Base-by-base conservation (phyloP, 495 filamentous ascomycete genomes). In the Penicillium desertorum region DNA sequence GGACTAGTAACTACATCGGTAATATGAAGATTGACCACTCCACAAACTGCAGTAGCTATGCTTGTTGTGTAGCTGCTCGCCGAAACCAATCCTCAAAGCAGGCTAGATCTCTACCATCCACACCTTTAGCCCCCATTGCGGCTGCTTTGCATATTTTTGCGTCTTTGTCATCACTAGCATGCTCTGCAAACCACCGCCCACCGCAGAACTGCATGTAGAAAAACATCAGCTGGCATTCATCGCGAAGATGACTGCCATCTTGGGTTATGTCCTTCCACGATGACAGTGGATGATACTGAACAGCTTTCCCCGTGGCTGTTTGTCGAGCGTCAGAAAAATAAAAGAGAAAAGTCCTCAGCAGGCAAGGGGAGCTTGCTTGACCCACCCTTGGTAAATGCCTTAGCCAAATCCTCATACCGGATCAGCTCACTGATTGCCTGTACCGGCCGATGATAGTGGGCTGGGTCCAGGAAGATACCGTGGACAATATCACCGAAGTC, bases 401-500 rank as follows among this genome's bases (percentile, higher is more conserved):
- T 20, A 43, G 39, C 39, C 39, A 43, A 43, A 43, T 43, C 39
- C 19, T 43, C 39, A 20, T 17, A 43, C 10, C 16, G 19, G 16
- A 43, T 43, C 19, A 20, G 1, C 39, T 19, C 16, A 43, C 48
- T 51, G n/a, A 39, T 39, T 14, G 48, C 48, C 48, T 51, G 48
- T 12, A 51, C 48, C 4, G 14, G 27, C 23, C 32, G 10, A 34
- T 51, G 19, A 39, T 51, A 51, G 3, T 22, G 16, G 4, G 20
- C 4, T 0, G 48, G 48, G 10, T 54, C n/a, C 4, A 54, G 25
- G 22, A 55, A 37, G 5, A 55, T 55, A 8, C 52, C 52, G n/a
- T 55, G 52, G 8, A 55, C 52, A 34, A 55, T 45, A 29, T 55
- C 52, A 2, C 52, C 52, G 25, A 55, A 46, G 42, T 55, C 52